Percentiles rank a stretch among this genome's conserved stretches.
These are phyloP conservation scores for Collybia sordida DNA, from an alignment of 768 basidiomycete genomes.

Conservation along the genomic window DNA sequence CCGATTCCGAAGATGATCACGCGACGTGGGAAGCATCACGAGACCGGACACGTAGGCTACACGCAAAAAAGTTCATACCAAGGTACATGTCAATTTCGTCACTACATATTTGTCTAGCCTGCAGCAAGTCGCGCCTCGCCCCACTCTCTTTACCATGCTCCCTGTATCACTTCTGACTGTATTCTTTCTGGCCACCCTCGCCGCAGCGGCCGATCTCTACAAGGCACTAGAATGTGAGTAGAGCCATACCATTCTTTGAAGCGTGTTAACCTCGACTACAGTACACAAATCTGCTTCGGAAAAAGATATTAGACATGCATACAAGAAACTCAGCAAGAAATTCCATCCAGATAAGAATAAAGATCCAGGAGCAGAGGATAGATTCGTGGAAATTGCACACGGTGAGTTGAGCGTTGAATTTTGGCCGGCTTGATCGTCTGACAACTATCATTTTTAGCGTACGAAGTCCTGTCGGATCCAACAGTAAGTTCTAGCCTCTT, in stretches of 20 bases:
- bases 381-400: constrained; percentile 88
- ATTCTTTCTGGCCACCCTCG: constrained; percentile 36
- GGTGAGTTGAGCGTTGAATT: constrained; percentile 46
- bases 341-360: constrained; percentile 97
- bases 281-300: constrained; percentile 80
- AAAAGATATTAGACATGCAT: constrained; percentile 88
- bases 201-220: constrained; percentile 72
- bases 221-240: constrained; percentile 78
- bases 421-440: constrained; percentile 1
- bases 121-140: neutral
- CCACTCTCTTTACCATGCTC: constrained; percentile 30
- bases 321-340: constrained; percentile 85
- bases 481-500: constrained; percentile 46
- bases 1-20: constrained; percentile 8
- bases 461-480: constrained; percentile 90
- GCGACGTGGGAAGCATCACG: constrained; percentile 7
- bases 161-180: constrained; percentile 29
- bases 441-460: constrained; percentile 51
- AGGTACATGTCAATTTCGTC: neutral
- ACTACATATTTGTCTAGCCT: too few species aligned
- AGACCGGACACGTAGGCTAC: constrained; percentile 18
- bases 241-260: constrained; percentile 11
- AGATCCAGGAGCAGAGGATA: constrained; percentile 75
- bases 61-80: constrained; percentile 2
- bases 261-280: constrained; percentile 21